Evolutionary conservation across 768 basidiomycete species (phyloP).

Genomic region (Omphalotus guepiniiformis): DNA sequence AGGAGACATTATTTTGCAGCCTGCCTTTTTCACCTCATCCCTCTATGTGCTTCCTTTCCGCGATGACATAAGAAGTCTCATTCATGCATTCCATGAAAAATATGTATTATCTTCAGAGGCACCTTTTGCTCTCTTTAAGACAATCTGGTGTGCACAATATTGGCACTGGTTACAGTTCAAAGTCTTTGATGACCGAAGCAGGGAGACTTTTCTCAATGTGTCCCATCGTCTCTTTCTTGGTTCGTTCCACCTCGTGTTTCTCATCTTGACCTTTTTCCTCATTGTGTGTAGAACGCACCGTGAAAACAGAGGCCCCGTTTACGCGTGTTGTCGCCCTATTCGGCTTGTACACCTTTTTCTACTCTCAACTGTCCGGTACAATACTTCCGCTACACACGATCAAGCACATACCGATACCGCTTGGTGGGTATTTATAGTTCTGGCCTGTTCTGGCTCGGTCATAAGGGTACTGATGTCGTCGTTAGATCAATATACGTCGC

Average conservation of each 20-base stretch:
- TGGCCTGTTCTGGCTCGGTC: neutral
- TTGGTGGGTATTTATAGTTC: conserved; percentile 37
- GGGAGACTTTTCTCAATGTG: conserved; percentile 57
- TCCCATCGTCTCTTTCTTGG: conserved; percentile 65
- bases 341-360: conserved; percentile 65
- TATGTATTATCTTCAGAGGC: conserved; percentile 30
- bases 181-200: conserved; percentile 62
- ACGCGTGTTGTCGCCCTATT: conserved; percentile 61
- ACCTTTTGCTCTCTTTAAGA: conserved; percentile 72
- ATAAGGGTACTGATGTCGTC: too few relatives aligned
- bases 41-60: conserved; percentile 62
- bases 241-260: conserved; percentile 25
- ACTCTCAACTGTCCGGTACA: conserved; percentile 58
- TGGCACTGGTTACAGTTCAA: conserved; percentile 79
- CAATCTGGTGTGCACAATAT: conserved; percentile 58
- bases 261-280: neutral
- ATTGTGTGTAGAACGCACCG: conserved; percentile 45
- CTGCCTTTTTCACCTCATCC: conserved; percentile 75
- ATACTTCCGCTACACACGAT: conserved; percentile 46
- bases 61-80: conserved; percentile 55
- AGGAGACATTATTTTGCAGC: conserved; percentile 65
- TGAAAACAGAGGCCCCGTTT: conserved; percentile 45
- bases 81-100: conserved; percentile 47
- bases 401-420: conserved; percentile 56
- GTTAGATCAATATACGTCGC: conserved; percentile 52